These are phyloP conservation scores for Corynespora cassiicola DNA, from an alignment of 2,329 filamentous ascomycete species.

Conservation along the genomic window DNA sequence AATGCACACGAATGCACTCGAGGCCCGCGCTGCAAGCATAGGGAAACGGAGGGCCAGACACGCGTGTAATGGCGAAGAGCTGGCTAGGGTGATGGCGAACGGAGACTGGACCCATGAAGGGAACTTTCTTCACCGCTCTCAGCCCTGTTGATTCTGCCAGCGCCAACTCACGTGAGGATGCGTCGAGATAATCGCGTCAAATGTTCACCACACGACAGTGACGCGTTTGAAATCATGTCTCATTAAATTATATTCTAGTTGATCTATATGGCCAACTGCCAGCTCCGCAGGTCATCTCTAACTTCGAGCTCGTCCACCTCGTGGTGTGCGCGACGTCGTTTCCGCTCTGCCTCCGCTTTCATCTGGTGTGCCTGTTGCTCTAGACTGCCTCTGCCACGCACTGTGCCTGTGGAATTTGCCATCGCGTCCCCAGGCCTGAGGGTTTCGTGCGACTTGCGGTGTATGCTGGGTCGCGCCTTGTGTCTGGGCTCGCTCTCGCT, in stretches of 20 bases:
- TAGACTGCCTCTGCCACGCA: constrained; percentile 46
- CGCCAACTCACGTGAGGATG: constrained; percentile 42
- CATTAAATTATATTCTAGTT: background rate
- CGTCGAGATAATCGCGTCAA: constrained; percentile 10
- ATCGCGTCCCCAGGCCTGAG: constrained; percentile 34
- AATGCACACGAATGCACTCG: constrained; percentile 46
- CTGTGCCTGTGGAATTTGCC: constrained; percentile 24
- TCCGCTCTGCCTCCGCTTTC: constrained; percentile 46
- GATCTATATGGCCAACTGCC: constrained; percentile 40
- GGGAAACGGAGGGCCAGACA: constrained; percentile 16
- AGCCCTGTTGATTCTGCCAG: constrained; percentile 35
- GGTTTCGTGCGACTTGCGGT: constrained; percentile 45
- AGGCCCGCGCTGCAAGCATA: constrained; percentile 45
- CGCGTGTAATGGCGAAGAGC: constrained; percentile 6
- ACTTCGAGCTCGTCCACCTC: constrained; percentile 58
- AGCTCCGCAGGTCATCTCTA: constrained; percentile 55
- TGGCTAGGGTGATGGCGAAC: no score
- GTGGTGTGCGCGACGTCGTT: constrained; percentile 41
- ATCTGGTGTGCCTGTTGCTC: constrained; percentile 52
- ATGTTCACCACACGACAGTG: background rate
- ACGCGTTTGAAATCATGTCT: background rate
- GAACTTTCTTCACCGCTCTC: constrained; percentile 39
- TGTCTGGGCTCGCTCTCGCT: constrained; percentile 40
- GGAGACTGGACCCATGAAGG: constrained; percentile 11
- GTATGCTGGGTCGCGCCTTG: constrained; percentile 23